Base-by-base conservation (phyloP, 441 rosid genomes). In the Metrosideros polymorpha region DNA sequence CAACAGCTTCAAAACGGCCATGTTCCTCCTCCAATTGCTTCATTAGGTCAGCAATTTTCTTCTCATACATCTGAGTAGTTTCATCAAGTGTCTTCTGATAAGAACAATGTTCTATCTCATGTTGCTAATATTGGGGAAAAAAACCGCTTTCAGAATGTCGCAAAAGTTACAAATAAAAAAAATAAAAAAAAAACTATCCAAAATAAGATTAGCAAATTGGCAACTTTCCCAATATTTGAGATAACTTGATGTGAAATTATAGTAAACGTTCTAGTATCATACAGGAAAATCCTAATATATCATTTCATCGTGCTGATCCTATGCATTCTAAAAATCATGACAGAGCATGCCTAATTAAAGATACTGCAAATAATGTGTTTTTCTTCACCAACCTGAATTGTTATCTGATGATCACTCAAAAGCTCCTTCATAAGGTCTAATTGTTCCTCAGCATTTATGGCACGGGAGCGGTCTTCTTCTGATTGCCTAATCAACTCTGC, bases 61-160 rank as follows among this genome's bases (percentile, higher is more conserved):
- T 91, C 93, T 97, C 99, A 84, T 93, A 95, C 82, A 88, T 89
- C 89, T 92, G 89, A 75, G 94, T 93, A 88, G 94, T 94, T 87
- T 95, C 98, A 6, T 92, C 93, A 83, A 96, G 94, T 84, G 95
- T 94, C 92, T 91, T 95, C 90, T 94, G 96, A 92, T 92, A 92
- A 45, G 88, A 91, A 77, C 94, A 92, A 88, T 89, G 89, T 86
- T 93, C 93, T 71, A 82, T 85, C 93, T 94, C 95, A 84, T 87
- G 93, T 88, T 94, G 93, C 99, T 97, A 85, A 59, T 47, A 75
- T 25, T 83, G 43, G 27, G 66, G 39, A 59, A 42, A 50, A 63
- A 55, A 52, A 77, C 29, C 9, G n/a, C 54, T 35, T 87, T 77
- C 35, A 30, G 84, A 84, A 43, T 22, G 82, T 42, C 39, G 35